A percentile compares a stretch with the other conserved stretches of the same genome.
Conservation (phyloP, 2,329 filamentous ascomycete species). For the Fusarium napiforme region DNA sequence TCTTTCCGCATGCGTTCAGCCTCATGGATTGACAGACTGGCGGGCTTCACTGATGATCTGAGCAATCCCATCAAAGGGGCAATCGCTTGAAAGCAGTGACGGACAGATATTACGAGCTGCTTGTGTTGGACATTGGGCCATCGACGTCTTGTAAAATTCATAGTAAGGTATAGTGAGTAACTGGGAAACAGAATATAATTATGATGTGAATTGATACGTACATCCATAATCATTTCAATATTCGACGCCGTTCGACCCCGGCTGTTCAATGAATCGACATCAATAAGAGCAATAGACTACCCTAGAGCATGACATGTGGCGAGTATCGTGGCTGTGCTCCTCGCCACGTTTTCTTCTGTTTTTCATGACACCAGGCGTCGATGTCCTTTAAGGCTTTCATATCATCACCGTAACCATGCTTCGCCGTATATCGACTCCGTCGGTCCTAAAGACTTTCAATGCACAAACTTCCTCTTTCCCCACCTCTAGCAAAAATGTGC, state of each 20-base stretch:
- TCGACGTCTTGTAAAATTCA: fast-evolving
- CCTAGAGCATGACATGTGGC: not conserved
- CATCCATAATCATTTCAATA: not conserved
- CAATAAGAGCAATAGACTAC: not conserved
- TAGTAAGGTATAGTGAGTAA: fast-evolving
- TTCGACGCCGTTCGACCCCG: not conserved
- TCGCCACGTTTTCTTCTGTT: not conserved
- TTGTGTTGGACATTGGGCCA: not conserved
- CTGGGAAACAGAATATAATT: fast-evolving
- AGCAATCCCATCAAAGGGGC: too few relatives aligned
- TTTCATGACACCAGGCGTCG: not conserved
- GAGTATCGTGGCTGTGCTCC: not conserved
- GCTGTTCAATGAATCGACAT: too few relatives aligned
- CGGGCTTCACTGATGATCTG: fast-evolving
- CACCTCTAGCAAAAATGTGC: fast-evolving
- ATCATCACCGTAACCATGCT: not conserved
- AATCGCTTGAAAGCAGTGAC: fast-evolving
- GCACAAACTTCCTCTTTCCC: fast-evolving
- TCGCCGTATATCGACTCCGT: not conserved
- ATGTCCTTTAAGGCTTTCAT: not conserved
- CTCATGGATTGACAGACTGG: not conserved
- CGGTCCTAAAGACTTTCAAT: too few relatives aligned
- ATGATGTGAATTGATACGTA: fast-evolving
- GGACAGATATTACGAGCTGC: fast-evolving
- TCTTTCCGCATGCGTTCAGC: not conserved